Evolutionary conservation across 2,329 filamentous ascomycete genomes (phyloP).

Genomic region (Byssochlamys sp.): DNA sequence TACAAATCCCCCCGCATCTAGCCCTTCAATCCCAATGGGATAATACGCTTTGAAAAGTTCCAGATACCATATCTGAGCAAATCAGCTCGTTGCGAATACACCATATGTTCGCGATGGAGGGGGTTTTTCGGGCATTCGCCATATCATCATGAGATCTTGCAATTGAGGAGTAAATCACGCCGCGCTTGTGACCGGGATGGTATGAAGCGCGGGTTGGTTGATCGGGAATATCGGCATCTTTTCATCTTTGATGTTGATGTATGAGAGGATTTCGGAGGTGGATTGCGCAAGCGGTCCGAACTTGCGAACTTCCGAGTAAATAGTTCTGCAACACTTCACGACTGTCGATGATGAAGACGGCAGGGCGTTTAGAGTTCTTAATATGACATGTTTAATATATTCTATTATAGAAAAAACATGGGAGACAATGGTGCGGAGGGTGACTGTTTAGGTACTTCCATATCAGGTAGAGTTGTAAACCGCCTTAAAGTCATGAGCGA

Average conservation of each 20-base stretch:
- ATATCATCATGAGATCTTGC: not conserved
- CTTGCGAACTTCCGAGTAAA: too few species aligned
- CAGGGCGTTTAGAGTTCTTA: too few species aligned
- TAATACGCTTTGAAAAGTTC: not conserved
- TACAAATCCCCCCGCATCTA: not conserved
- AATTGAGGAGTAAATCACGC: not conserved
- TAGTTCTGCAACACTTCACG: too few species aligned
- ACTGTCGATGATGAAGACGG: too few species aligned
- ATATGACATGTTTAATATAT: too few species aligned
- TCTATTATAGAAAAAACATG: too few species aligned
- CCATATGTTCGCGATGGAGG: not conserved
- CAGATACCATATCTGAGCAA: not conserved
- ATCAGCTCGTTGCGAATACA: not conserved
- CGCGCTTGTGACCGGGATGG: not conserved
- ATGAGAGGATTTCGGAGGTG: not conserved
- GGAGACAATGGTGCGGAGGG: too few species aligned
- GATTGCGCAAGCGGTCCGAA: not conserved
- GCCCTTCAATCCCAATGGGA: not conserved
- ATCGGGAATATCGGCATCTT: not conserved
- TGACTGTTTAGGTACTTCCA: too few species aligned
- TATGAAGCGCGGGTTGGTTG: not conserved
- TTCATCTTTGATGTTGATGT: not conserved
- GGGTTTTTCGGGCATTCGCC: not conserved
- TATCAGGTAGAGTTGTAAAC: too few species aligned
- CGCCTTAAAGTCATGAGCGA: too few species aligned